Evolutionary conservation across 495 filamentous ascomycete species (phyloP).

Genomic region (Penicillium egyptiacum): DNA sequence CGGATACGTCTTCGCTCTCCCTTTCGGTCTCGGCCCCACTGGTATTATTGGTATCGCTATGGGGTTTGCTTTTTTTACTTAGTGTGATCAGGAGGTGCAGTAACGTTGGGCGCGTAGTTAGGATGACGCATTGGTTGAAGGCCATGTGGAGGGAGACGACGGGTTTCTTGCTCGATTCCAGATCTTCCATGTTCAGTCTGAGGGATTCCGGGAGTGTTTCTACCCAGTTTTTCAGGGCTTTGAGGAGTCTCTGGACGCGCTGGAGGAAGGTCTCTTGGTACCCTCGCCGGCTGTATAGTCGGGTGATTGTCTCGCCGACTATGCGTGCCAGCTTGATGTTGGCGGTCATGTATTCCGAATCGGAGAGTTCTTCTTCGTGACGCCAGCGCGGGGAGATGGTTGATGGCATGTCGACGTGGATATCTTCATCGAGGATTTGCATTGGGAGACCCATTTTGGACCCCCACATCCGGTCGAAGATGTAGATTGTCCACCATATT

Average conservation of each 20-base stretch:
- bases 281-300: slow-evolving; percentile 45
- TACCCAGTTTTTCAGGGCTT: slow-evolving; percentile 47
- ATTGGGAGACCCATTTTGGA: slow-evolving; percentile 48
- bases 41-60: background rate
- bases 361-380: slow-evolving; percentile 46
- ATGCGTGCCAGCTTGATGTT: slow-evolving; percentile 46
- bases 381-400: slow-evolving; percentile 32
- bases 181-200: slow-evolving; percentile 39
- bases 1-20: slow-evolving; percentile 9
- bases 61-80: slow-evolving; percentile 18
- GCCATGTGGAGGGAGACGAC: slow-evolving; percentile 44
- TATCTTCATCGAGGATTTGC: slow-evolving; percentile 49
- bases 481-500: slow-evolving; percentile 52
- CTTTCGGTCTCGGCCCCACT: background rate
- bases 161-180: slow-evolving; percentile 41
- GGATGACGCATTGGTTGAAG: slow-evolving; percentile 47
- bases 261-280: slow-evolving; percentile 47
- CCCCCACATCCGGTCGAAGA: slow-evolving; percentile 50
- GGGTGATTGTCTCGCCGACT: slow-evolving; percentile 44
- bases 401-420: slow-evolving; percentile 47
- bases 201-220: slow-evolving; percentile 45
- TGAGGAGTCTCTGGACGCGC: slow-evolving; percentile 45
- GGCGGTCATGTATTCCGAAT: slow-evolving; percentile 41
- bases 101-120: slow-evolving; percentile 44
- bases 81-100: slow-evolving; percentile 44